Base-by-base conservation (phyloP, 176 grass and related monocot species). In the Miscanthus lutarioriparius region DNA sequence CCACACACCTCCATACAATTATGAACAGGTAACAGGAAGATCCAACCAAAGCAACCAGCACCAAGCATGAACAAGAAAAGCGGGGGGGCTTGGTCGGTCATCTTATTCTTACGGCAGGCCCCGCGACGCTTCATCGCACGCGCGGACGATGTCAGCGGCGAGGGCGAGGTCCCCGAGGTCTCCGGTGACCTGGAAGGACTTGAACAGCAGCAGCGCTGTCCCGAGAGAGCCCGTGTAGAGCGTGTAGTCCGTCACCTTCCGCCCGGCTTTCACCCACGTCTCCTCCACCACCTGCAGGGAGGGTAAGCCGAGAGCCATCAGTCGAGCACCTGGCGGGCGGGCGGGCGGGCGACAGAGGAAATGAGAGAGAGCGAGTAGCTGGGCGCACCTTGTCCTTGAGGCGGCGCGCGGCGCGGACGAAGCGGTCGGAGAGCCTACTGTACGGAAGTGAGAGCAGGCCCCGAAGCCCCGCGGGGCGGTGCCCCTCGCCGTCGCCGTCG, bases 201-300 rank as follows among this genome's bases (percentile, higher is more conserved):
- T 97, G 84, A 97, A 90, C 71, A 97, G 87, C 87, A 97, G 83
- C 41, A 94, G 84, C 23, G 95, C 92, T 27, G 90, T 97, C 66
- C 95, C 95, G 8, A 97, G 88, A 36, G 86, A 74, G 40, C 95
- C 95, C 39, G 90, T 97, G 87, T 94, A 97, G 27, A 95, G 88
- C 65, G 92, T 97, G 70, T 92, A 93, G 72, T 97, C 95, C 48
- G 82, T 91, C 54, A 84, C 86, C 37, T 83, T 71, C 28, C 78
- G 79, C 45, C 79, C 69, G 12, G 74, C 67, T 23, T 82, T 87
- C 15, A 73, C 40, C 92, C 95, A 97, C 9, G 92, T 91, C 84
- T 94, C 92, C 83, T 88, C 84, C 79, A 94, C 90, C 68, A 97
- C 89, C 95, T 97, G 84, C 83, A 53, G 5, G 2, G 1, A 35